Evolutionary conservation across 2,329 filamentous ascomycete genomes (phyloP).

Genomic region (Sporothrix mexicana): DNA sequence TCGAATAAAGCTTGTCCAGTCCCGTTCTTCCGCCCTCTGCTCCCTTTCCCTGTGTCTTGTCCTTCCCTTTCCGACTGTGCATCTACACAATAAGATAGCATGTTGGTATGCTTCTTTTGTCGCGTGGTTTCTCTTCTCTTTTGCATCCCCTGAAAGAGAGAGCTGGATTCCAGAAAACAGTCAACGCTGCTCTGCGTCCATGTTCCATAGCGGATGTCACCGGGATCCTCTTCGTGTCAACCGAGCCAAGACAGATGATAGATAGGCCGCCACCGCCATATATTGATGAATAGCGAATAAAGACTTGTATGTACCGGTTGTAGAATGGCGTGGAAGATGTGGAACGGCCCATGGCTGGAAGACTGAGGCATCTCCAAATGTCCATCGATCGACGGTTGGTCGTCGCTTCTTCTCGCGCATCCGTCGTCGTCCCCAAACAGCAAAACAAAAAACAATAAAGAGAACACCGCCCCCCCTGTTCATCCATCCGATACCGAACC

Average conservation of each 20-base stretch:
- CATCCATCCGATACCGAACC: slow-evolving; percentile 4
- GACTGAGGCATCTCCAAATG: slow-evolving; percentile 14
- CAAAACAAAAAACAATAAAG: not conserved
- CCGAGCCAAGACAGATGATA: not conserved
- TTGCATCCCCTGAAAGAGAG: not conserved
- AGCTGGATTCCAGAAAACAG: not conserved
- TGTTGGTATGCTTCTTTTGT: slow-evolving; percentile 20
- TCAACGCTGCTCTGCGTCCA: not conserved
- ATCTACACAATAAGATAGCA: slow-evolving; percentile 19
- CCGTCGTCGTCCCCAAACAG: slow-evolving; percentile 4
- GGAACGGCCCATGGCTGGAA: slow-evolving; percentile 5
- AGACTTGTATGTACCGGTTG: slow-evolving; percentile 23
- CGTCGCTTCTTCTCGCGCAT: not conserved
- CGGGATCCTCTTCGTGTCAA: slow-evolving; percentile 19
- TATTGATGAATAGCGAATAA: slow-evolving; percentile 5
- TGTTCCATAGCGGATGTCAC: not conserved
- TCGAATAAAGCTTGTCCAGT: not conserved
- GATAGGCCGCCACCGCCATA: slow-evolving; percentile 15
- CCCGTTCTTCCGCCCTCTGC: slow-evolving; percentile 24
- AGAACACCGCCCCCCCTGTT: slow-evolving; percentile 17
- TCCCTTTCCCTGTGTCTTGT: slow-evolving; percentile 3
- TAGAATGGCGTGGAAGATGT: slow-evolving; percentile 9
- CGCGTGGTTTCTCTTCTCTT: not conserved
- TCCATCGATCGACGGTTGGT: not conserved
- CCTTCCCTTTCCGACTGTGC: slow-evolving; percentile 26